Base-by-base conservation (phyloP, 768 basidiomycete genomes). In the Gymnopilus dilepis region DNA sequence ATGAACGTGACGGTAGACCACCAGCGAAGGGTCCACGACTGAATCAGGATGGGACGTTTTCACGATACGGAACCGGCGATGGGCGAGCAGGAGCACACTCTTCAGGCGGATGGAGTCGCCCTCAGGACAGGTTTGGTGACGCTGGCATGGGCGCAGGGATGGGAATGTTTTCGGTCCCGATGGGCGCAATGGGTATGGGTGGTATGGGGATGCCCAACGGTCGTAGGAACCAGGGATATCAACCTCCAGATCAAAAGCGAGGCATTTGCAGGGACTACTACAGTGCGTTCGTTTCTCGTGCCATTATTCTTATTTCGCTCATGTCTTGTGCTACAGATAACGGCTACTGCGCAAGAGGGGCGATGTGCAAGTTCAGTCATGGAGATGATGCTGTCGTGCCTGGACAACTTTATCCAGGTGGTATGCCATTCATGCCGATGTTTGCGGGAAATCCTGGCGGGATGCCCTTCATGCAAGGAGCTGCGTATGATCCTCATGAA, bases 201-300 rank as follows among this genome's bases (percentile, higher is more conserved):
- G 75, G 65, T 43, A 74, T 77, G 75, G 72, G 66, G 53, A 69
- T 62, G 42, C 74, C 77, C 74, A 78, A 78, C 63, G 75, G 76
- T 21, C 73, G 87, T 63, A 82, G 80, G 28, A 79, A 81, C 33
- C 86, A 84, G 65, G 79, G 80, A 6, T 92, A 92, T 69, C 85
- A 84, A 56, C 89, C 88, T 30, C 89, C 86, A 68, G 90, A 89
- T 65, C 88, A 87, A 71, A 85, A 85, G 63, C 83, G 87, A 65
- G 91, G 91, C 12, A 84, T 90, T 63, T 98, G 95, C 78, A 85
- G 91, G 61, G 95, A 98, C 75, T 98, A 97, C 73, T 88, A 96
- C 74, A 93, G 96, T 96, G 70, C 70, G 95, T 83, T 57, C 9
- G 6, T 38, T 51, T 4, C 38, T 50, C 50, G 28, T 82, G 45